Percentiles rank a stretch among this genome's conserved stretches.
Evolutionary conservation across 106 monocot species (phyloP).

Genomic region (Agapanthus africanus): DNA sequence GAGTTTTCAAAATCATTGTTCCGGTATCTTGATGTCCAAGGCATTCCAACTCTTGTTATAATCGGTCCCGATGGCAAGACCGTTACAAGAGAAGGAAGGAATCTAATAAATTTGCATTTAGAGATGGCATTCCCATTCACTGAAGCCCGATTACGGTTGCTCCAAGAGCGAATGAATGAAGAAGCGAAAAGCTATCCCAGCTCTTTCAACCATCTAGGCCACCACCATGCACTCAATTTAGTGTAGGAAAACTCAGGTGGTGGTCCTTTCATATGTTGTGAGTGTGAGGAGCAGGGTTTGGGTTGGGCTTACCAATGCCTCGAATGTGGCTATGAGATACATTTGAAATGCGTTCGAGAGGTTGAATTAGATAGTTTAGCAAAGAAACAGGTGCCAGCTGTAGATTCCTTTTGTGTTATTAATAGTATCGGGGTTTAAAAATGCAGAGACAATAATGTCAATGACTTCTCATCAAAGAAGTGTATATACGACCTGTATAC

Average conservation of each 20-base stretch:
- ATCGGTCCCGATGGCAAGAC: constrained; percentile 52
- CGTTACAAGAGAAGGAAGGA: constrained; percentile 37
- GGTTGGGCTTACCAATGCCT: constrained; percentile 64
- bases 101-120: constrained; percentile 43
- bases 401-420: too few species aligned
- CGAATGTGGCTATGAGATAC: constrained; percentile 51
- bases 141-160: constrained; percentile 15
- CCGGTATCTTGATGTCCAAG: constrained; percentile 34
- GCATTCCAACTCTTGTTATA: constrained; percentile 35
- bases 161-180: constrained; percentile 36
- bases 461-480: too few species aligned
- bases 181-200: constrained; percentile 40
- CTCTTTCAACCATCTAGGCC: constrained; percentile 32
- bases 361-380: too few species aligned
- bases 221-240: constrained; percentile 34
- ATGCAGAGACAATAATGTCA: too few species aligned
- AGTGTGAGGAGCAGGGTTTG: constrained; percentile 51
- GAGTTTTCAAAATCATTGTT: constrained; percentile 23
- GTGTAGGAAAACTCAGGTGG: constrained; percentile 46
- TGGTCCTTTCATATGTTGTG: constrained; percentile 51
- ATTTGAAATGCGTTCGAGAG: constrained; percentile 30
- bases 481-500: too few species aligned
- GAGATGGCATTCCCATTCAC: constrained; percentile 50
- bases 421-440: too few species aligned
- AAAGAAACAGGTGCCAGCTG: too few species aligned